A percentile compares a stretch with the other conserved stretches of the same genome.
Conservation (phyloP, 1,284 basidiomycete genomes). For the Leccinum subrobustum region DNA sequence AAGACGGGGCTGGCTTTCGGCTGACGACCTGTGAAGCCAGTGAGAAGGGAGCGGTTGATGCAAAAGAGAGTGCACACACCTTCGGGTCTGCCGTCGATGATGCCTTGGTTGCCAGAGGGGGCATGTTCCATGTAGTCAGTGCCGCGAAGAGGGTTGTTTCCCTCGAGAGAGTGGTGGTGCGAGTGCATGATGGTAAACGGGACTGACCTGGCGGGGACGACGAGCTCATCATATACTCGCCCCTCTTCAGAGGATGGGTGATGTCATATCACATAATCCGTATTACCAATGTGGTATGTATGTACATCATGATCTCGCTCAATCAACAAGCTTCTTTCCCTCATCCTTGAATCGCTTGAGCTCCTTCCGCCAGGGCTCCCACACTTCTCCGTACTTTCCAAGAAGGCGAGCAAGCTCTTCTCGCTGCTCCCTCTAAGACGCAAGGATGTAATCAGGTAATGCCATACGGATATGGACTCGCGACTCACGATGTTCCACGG, state of each 20-base stretch:
- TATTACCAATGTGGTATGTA: background rate
- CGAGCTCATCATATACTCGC: background rate
- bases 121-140: slow-evolving; percentile 21
- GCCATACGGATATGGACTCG: background rate
- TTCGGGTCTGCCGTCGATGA: slow-evolving; percentile 26
- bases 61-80: slow-evolving; percentile 9
- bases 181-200: background rate
- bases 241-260: background rate
- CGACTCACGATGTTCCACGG: slow-evolving; percentile 81
- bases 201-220: background rate
- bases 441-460: background rate
- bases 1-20: slow-evolving; percentile 3
- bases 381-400: slow-evolving; percentile 80
- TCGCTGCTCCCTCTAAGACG: slow-evolving; percentile 73
- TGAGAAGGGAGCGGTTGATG: background rate
- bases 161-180: slow-evolving; percentile 18
- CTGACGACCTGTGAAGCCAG: slow-evolving; percentile 16
- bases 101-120: slow-evolving; percentile 25
- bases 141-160: slow-evolving; percentile 16
- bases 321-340: slow-evolving; percentile 56
- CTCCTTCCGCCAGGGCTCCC: slow-evolving; percentile 85
- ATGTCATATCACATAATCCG: slow-evolving; percentile 14
- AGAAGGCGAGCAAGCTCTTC: slow-evolving; percentile 75
- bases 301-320: slow-evolving; percentile 6
- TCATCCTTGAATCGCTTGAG: slow-evolving; percentile 78